Evolutionary conservation across 78 protist genomes (phyloP), one percentile per base, ranked within the genome.

Genomic region (Dictyostelium brefeldianum): DNA sequence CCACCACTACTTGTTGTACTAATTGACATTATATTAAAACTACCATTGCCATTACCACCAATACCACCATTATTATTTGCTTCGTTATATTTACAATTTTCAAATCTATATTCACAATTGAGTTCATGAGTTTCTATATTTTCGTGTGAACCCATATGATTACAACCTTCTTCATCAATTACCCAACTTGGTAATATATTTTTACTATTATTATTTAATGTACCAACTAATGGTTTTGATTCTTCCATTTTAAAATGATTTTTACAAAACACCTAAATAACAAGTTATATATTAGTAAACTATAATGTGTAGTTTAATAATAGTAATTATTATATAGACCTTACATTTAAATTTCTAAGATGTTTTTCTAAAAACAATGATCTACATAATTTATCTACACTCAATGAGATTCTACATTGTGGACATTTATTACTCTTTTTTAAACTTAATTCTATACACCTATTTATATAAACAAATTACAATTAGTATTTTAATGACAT

Each of bases 381-480:
- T 80, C 94, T 59, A 9, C 80, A 25, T 50, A 90, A 48, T 51
- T 69, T 64, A 3, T 80, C 71, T 0, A 80, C 18, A 36, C 14
- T 48, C 46, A 90, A 59, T 14, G 81, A 56, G 5, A 62, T 36
- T 78, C 94, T 78, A 62, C 94, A 90, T 25, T 47, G 57, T 59
- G 94, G 94, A 53, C 94, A 90, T 48, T 90, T 57, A 18, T 51
- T 59, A n/a, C 4, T 18, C 80, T 90, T 90, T 29, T 90, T 81
- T 10, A 90, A 14, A 64, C 77, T 78, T 41, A 48, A 31, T 15
- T 25, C 11, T 15, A 90, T 90, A 46, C 94, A 90, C 5, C 70
- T 62, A 25, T 62, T n/a, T 18, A 22, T 18, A 62, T n/a, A 57
- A 5, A 57, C n/a, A 3, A 22, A 62, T 20, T 6, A 20, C 1